A percentile compares a stretch with the other conserved stretches of the same genome.
phyloP scores from a whole-genome alignment of 1,284 basidiomycete genomes.

The Boletus semigastroideus region DNA sequence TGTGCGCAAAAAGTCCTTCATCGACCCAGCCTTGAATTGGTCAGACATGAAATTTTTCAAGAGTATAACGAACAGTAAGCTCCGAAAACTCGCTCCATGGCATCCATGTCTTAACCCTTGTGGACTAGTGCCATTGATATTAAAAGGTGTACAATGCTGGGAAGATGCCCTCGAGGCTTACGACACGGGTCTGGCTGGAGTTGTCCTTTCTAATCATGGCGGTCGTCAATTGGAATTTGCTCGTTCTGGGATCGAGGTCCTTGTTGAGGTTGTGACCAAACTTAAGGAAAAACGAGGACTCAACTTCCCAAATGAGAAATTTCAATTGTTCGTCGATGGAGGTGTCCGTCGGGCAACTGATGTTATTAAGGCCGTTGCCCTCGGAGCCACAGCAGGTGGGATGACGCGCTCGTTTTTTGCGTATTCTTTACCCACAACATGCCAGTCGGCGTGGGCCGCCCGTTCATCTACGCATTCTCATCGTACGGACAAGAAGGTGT shows the following conservation, averaged over 20 bases:
- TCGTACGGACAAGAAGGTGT: conserved; percentile 85
- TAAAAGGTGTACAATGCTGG: conserved; percentile 94
- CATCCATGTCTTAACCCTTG: background rate
- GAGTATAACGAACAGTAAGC: conserved; percentile 80
- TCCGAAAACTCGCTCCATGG: background rate
- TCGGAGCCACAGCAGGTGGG: conserved; percentile 85
- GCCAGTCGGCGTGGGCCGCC: conserved; percentile 74
- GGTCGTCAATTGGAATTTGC: conserved; percentile 92
- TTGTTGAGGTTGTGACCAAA: conserved; percentile 82
- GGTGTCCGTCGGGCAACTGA: conserved; percentile 91
- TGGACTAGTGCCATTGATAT: conserved; percentile 77
- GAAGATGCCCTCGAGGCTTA: conserved; percentile 92
- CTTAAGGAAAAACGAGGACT: conserved; percentile 68
- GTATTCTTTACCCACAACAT: conserved; percentile 2
- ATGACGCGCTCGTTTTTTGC: conserved; percentile 1
- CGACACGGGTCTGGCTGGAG: conserved; percentile 77
- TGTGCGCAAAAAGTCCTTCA: conserved; percentile 72
- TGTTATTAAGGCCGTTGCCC: conserved; percentile 88
- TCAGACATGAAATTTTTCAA: conserved; percentile 87
- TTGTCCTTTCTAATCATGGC: conserved; percentile 91
- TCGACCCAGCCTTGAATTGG: conserved; percentile 90
- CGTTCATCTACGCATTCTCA: conserved; percentile 89
- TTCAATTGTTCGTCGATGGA: conserved; percentile 90
- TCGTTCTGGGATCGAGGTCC: conserved; percentile 86
- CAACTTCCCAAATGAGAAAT: conserved; percentile 61